Conservation (phyloP, 1,284 basidiomycete species). For the Heterobasidion annosum region DNA sequence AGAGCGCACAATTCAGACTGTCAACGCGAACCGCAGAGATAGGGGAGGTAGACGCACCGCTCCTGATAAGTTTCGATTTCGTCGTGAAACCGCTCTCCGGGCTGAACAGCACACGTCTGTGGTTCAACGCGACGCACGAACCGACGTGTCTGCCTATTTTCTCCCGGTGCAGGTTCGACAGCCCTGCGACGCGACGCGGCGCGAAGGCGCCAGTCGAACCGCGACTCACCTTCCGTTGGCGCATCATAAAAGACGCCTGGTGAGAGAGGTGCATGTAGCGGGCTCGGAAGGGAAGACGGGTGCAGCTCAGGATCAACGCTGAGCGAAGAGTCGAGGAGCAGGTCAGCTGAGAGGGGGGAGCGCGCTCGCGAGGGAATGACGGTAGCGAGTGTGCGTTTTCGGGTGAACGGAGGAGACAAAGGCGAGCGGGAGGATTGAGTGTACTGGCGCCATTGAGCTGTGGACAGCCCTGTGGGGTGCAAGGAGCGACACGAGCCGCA, state of each 20-base stretch:
- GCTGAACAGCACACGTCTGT: conserved; percentile 19
- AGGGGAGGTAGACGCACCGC: conserved; percentile 22
- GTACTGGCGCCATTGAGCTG: neutral
- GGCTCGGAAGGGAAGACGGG: neutral
- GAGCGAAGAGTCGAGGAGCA: conserved; percentile 2
- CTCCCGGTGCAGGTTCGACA: neutral
- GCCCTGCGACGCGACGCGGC: conserved; percentile 20
- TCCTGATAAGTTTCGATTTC: conserved; percentile 36
- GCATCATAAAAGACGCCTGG: neutral
- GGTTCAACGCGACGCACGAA: conserved; percentile 27
- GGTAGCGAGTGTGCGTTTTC: neutral
- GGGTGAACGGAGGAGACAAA: too few relatives aligned
- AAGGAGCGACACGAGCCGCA: neutral
- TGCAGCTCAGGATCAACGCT: neutral
- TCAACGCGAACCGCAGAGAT: neutral
- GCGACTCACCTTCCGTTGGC: conserved; percentile 5
- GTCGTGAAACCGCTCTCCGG: conserved; percentile 28
- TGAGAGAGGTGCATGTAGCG: neutral
- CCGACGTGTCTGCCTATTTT: conserved; percentile 8
- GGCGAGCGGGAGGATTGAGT: neutral
- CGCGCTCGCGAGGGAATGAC: neutral
- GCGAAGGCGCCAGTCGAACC: conserved; percentile 31
- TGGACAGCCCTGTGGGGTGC: too few relatives aligned
- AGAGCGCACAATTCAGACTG: neutral
- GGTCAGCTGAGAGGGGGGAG: neutral